Base-by-base conservation (phyloP, 495 filamentous ascomycete species). In the Hypoxylon fragiforme region DNA sequence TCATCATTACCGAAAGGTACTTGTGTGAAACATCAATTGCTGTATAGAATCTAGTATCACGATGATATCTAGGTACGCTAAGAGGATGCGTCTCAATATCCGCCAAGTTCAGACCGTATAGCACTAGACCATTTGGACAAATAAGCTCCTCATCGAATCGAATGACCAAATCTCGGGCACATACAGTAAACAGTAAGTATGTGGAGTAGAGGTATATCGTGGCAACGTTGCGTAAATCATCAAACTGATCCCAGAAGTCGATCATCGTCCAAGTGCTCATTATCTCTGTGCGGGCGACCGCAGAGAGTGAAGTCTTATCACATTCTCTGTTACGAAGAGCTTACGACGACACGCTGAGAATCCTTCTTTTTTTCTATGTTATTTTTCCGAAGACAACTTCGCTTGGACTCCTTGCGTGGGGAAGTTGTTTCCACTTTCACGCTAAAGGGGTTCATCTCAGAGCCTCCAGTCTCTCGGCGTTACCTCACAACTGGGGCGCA, bases 381-480 rank as follows among this genome's bases (percentile, higher is more conserved):
- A 36, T 21, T 15, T 37, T 37, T 34, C 31, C n/a, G 16, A 7
- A 20, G 31, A 22, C 22, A 49, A 37, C 16, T 14, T 32, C 45
- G 57, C 57, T 54, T 60, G 53, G 50, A 60, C 50, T 44, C 40
- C 41, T 22, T 26, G n/a, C 44, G 49, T 60, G 32, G 49, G 49
- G 55, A 48, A 54, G 16, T 1, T 30, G 56, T 53, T 50, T 54
- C 50, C 16, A 54, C 46, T 44, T 12, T 50, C 24, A 16, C 3
- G 43, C 38, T 40, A 30, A n/a, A n/a, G n/a, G n/a, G 50, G 57
- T 35, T 40, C 34, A 21, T 22, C 31, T 20, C 54, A 60, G 57
- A 60, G 57, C 57, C 57, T 60, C 57, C 40, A 54, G 50, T 49
- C 30, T 49, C 30, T 39, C 44, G 36, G 51, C 50, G 57, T 42